A percentile compares a stretch with the other conserved stretches of the same genome.
These are phyloP conservation scores for Trichoderma simmonsii DNA, from an alignment of 2,329 filamentous ascomycete species.

Conservation along the genomic window DNA sequence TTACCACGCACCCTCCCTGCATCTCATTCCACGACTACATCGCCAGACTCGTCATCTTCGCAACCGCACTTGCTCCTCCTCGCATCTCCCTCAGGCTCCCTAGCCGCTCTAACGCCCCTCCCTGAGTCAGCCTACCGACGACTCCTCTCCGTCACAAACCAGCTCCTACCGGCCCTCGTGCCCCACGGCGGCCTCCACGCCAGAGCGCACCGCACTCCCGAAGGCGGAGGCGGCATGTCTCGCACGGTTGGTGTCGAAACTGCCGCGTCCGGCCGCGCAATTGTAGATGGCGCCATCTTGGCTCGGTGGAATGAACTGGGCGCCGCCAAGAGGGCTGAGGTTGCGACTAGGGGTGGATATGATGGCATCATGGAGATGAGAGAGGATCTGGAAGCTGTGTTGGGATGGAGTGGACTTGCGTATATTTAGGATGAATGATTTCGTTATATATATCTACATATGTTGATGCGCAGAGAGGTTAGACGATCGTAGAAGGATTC, in stretches of 20 bases:
- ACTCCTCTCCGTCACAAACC: slow-evolving; percentile 74
- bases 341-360: slow-evolving; percentile 70
- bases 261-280: slow-evolving; percentile 55
- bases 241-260: slow-evolving; percentile 53
- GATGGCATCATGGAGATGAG: slow-evolving; percentile 63
- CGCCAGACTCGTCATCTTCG: slow-evolving; percentile 23
- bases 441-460: not conserved
- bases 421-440: slow-evolving; percentile 42
- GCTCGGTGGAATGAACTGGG: slow-evolving; percentile 73
- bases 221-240: slow-evolving; percentile 42
- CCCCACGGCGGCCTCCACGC: slow-evolving; percentile 80
- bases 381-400: slow-evolving; percentile 62
- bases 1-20: slow-evolving; percentile 62
- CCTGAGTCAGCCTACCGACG: slow-evolving; percentile 79
- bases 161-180: slow-evolving; percentile 72
- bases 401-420: slow-evolving; percentile 62
- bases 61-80: slow-evolving; percentile 57
- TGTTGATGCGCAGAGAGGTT: not conserved
- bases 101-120: slow-evolving; percentile 74
- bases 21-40: slow-evolving; percentile 31
- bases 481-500: not conserved
- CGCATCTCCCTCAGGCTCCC: slow-evolving; percentile 69
- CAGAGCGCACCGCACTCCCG: slow-evolving; percentile 66
- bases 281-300: slow-evolving; percentile 77
- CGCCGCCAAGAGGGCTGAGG: slow-evolving; percentile 67